Conservation (phyloP, 2,329 filamentous ascomycete species). For the Cladosporium sp. region DNA sequence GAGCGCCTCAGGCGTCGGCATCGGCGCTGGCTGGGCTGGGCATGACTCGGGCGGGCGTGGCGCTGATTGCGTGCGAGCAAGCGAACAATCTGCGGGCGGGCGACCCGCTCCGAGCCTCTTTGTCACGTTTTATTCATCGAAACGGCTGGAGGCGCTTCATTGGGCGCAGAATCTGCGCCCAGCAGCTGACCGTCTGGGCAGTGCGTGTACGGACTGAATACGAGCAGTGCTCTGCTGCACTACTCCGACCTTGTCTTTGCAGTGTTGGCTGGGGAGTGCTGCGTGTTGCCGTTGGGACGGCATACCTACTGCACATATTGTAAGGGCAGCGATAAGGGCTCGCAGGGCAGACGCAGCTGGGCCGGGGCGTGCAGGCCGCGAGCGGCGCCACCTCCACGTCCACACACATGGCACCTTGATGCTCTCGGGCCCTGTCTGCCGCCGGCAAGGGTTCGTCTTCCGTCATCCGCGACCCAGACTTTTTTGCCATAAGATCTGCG, state of each 20-base stretch:
- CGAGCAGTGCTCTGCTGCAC: too few relatives aligned
- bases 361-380: too few relatives aligned
- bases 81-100: neutral
- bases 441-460: neutral
- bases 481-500: too few relatives aligned
- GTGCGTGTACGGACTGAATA: too few relatives aligned
- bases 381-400: constrained; percentile 2
- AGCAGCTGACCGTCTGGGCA: too few relatives aligned
- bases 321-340: neutral
- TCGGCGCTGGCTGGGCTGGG: neutral
- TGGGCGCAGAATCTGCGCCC: too few relatives aligned
- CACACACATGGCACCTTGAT: neutral
- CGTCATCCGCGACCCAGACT: neutral
- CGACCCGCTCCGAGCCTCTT: neutral
- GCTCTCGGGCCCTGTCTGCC: neutral
- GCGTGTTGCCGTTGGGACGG: too few relatives aligned
- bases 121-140: constrained; percentile 8
- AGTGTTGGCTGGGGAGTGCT: too few relatives aligned
- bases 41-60: neutral
- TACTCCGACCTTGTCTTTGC: too few relatives aligned
- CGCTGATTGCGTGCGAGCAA: constrained; percentile 4
- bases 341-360: too few relatives aligned
- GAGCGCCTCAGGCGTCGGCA: neutral
- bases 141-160: neutral
- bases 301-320: neutral